Evolutionary conservation across 2,329 filamentous ascomycete genomes (phyloP).

Genomic region (Ophiostoma populinum): DNA sequence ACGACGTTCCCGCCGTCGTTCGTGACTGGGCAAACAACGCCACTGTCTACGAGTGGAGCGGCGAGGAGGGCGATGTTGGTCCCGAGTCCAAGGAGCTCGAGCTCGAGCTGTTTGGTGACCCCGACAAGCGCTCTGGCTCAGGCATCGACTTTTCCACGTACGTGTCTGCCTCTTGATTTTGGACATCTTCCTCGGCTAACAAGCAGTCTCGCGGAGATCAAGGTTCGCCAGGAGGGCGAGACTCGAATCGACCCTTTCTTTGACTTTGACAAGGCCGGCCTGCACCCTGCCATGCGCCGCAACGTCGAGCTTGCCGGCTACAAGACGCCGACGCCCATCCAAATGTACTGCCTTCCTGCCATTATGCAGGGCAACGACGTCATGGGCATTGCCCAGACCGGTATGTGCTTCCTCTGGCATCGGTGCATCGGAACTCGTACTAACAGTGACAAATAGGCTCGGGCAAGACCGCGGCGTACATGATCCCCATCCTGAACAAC

Average conservation of each 20-base stretch:
- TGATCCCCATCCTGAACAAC: slow-evolving; percentile 79
- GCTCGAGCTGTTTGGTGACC: slow-evolving; percentile 51
- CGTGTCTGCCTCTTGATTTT: neutral
- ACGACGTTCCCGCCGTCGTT: slow-evolving; percentile 9
- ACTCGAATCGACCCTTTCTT: slow-evolving; percentile 32
- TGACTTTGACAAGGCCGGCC: slow-evolving; percentile 55
- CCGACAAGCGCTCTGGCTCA: slow-evolving; percentile 26
- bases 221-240: slow-evolving; percentile 39
- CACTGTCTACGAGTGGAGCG: slow-evolving; percentile 66
- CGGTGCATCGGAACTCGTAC: neutral
- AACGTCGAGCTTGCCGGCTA: slow-evolving; percentile 66
- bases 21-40: slow-evolving; percentile 35
- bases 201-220: slow-evolving; percentile 35
- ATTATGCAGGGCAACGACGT: slow-evolving; percentile 63
- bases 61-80: slow-evolving; percentile 73
- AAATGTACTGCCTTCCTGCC: slow-evolving; percentile 68
- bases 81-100: slow-evolving; percentile 57
- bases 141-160: slow-evolving; percentile 44
- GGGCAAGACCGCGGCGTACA: slow-evolving; percentile 86
- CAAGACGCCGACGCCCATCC: slow-evolving; percentile 62
- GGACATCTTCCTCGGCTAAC: slow-evolving; percentile 4
- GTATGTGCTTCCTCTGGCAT: slow-evolving; percentile 29
- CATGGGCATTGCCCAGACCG: slow-evolving; percentile 82
- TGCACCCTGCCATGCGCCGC: slow-evolving; percentile 68
- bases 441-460: slow-evolving; percentile 42